These are phyloP conservation scores for Solanum gracilifrons DNA, from an alignment of 257 asterid genomes.

Conservation along the genomic window DNA sequence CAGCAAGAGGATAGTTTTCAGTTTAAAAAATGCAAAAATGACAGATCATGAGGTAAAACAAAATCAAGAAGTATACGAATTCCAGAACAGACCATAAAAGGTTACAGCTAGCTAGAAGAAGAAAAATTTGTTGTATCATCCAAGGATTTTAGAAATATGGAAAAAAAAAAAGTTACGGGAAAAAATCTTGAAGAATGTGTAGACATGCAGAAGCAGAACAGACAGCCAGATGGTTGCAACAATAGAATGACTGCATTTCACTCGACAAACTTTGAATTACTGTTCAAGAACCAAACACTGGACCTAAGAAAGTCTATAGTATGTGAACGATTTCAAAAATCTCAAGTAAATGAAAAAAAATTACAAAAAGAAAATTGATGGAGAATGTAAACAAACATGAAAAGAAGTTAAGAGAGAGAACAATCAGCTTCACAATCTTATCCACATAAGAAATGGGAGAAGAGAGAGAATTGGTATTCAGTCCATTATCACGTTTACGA, in stretches of 20 bases:
- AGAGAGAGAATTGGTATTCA: not conserved
- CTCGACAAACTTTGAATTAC: not conserved
- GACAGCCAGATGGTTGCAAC: not conserved
- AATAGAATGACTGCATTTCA: not conserved
- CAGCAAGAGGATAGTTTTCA: not conserved
- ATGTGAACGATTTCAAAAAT: not conserved
- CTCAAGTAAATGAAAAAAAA: not conserved
- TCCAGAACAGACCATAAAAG: not conserved
- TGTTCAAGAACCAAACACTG: not conserved
- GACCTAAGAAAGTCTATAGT: not conserved
- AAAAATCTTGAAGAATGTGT: not conserved
- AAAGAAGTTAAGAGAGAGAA: not conserved
- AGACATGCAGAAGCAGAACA: not conserved
- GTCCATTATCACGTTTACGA: not conserved
- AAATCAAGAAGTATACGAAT: not conserved
- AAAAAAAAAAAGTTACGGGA: not conserved
- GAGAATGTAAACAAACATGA: not conserved
- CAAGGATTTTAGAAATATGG: not conserved
- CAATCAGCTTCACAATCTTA: not conserved
- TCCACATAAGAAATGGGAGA: not conserved
- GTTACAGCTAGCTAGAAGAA: not conserved
- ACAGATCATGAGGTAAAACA: not conserved
- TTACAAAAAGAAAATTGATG: not conserved
- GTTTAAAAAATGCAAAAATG: not conserved
- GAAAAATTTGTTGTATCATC: not conserved